These are phyloP conservation scores for Lanmaoa rubissima DNA, from an alignment of 768 basidiomycete species.

Conservation along the genomic window DNA sequence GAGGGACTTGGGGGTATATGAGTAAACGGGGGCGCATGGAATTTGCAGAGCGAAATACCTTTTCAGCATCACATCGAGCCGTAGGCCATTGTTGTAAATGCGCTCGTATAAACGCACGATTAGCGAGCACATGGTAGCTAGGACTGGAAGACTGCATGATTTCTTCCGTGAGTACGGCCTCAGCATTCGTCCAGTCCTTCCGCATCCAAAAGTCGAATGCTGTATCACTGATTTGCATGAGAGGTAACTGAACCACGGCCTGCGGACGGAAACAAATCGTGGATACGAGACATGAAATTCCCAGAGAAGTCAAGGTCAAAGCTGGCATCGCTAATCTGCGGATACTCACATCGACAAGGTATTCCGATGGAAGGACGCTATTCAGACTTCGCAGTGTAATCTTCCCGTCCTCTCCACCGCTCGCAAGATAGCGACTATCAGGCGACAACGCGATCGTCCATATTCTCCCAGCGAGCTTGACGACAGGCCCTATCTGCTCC, in stretches of 20 bases:
- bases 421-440: not conserved
- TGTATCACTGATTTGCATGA: not conserved
- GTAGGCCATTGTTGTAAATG: not conserved
- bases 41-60: not conserved
- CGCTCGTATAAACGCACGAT: not conserved
- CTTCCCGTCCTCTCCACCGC: not conserved
- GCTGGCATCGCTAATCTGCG: no score
- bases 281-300: not conserved
- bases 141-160: not conserved
- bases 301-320: no score
- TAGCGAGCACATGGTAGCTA: not conserved
- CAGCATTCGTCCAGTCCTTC: not conserved
- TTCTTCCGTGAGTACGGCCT: not conserved
- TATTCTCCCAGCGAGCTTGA: not conserved
- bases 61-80: not conserved
- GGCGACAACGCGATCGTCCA: not conserved
- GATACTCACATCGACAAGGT: not conserved
- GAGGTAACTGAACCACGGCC: not conserved
- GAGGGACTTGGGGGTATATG: not conserved
- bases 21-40: not conserved
- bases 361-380: not conserved
- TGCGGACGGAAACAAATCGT: not conserved
- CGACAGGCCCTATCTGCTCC: not conserved
- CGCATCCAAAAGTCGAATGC: not conserved
- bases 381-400: not conserved